Base-by-base conservation (phyloP, 2,329 filamentous ascomycete genomes). In the Mollisia scopiformis region DNA sequence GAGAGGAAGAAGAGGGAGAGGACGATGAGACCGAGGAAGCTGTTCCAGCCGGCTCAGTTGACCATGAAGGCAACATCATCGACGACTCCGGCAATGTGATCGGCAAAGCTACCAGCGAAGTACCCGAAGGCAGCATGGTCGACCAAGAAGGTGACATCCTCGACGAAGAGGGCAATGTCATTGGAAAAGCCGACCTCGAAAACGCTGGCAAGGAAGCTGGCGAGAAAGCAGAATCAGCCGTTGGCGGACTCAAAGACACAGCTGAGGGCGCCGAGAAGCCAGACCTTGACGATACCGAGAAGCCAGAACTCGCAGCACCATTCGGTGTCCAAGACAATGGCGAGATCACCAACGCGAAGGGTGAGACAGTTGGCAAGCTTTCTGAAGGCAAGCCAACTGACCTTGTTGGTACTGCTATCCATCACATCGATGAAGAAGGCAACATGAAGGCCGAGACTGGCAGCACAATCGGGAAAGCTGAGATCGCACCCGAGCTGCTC, bases 91-190 rank as follows among this genome's bases (percentile, higher is more conserved):
- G 82, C 57, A 80, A 83, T 51, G 78, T 84, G 53, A 74, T 84
- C 55, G 82, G 82, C 57, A 78, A 78, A 57, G 82, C 91, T 0
- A 75, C 90, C 21, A 88, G 91, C 71, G 88, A 89, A 10, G 84
- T 88, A 58, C 72, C 84, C 39, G 77, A 77, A 62, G 77, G 76
- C 3, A 63, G 79, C 33, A 61, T 78, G 51, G 79, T 85, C 60
- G 84, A 80, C 67, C 79, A 80, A 58, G 78, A 82, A 56, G 83
- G 83, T n/a, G 81, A 84, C 63, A 79, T 85, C 11, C 74, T 85
- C 33, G 82, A 85, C 71, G 80, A 82, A 30, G 82, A 85, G 52
- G 80, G 80, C 10, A 80, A 79, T 59, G 72, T 80, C 16, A 78
- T 82, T 47, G 79, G 78, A 19, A 62, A 62, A 21, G 66, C 66